Conservation (phyloP, 1,284 basidiomycete genomes). For the Blastosporella zonata region DNA sequence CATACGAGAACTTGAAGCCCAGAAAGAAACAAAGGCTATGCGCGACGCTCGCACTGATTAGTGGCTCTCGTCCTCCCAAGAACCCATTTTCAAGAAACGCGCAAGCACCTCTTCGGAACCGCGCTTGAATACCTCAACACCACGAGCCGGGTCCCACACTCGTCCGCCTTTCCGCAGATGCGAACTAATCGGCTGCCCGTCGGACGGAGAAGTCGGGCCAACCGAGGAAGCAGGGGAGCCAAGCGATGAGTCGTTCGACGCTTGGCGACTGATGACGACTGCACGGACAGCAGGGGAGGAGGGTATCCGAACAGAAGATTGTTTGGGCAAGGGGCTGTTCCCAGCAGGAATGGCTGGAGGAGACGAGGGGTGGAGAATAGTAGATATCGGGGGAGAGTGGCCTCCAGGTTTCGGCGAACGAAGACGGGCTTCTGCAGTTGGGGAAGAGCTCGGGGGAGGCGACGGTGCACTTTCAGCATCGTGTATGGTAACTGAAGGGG, state of each 20-base stretch:
- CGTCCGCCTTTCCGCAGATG: conserved; percentile 45
- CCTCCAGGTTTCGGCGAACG: conserved; percentile 1
- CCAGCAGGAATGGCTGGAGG: conserved; percentile 10
- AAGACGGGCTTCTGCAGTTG: conserved; percentile 21
- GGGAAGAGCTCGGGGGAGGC: conserved; percentile 26
- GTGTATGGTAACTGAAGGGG: conserved; percentile 26
- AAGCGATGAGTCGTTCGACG: conserved; percentile 39
- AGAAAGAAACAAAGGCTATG: neutral
- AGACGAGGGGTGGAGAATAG: conserved; percentile 1
- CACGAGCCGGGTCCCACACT: conserved; percentile 76
- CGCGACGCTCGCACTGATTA: conserved; percentile 6
- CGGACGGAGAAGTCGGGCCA: conserved; percentile 45
- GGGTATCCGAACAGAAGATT: conserved; percentile 1
- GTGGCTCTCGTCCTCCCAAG: conserved; percentile 55
- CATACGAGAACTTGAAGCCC: conserved; percentile 8
- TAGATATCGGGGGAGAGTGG: conserved; percentile 3
- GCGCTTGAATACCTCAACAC: conserved; percentile 77
- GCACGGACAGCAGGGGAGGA: conserved; percentile 13
- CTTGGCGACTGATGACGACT: conserved; percentile 29
- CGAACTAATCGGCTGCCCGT: conserved; percentile 28
- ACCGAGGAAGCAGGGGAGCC: conserved; percentile 50
- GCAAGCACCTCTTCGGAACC: conserved; percentile 81
- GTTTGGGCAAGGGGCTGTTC: conserved; percentile 9
- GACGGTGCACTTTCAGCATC: conserved; percentile 26
- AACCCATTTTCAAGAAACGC: conserved; percentile 73